Percentiles rank a stretch among this genome's conserved stretches.
Conservation (phyloP, 495 filamentous ascomycete species). For the Copromyces sp. region DNA sequence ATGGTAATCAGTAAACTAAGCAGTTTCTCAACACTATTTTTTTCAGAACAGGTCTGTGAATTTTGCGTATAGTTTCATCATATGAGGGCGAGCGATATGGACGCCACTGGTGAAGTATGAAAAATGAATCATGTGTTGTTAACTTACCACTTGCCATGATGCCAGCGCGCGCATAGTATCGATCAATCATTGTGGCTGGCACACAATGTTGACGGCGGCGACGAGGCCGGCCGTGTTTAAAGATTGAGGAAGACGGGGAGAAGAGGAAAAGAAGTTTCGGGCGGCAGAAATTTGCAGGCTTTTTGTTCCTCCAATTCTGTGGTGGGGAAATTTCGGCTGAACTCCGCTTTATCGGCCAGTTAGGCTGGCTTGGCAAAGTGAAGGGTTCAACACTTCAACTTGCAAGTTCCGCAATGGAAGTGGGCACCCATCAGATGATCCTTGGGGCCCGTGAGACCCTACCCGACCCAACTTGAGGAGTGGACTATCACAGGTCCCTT, state of each 20-base stretch:
- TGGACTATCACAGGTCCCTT: neutral
- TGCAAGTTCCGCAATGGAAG: neutral
- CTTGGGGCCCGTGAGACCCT: neutral
- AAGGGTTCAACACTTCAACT: neutral
- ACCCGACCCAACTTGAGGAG: neutral
- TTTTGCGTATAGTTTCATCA: conserved; percentile 39
- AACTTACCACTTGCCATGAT: neutral
- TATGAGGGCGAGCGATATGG: conserved; percentile 3
- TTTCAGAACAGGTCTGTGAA: conserved; percentile 53
- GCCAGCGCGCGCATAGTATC: neutral
- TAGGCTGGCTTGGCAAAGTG: neutral
- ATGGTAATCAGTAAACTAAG: conserved; percentile 29
- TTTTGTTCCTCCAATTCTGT: neutral
- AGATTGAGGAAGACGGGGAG: neutral
- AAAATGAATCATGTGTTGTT: neutral
- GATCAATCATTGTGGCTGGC: neutral
- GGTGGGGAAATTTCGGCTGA: neutral
- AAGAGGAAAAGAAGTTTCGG: neutral
- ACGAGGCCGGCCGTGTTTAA: neutral
- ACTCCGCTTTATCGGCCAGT: neutral
- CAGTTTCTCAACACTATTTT: conserved; percentile 36
- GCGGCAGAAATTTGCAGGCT: neutral
- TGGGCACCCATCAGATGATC: neutral
- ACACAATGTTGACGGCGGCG: neutral
- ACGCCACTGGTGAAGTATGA: neutral